These are phyloP conservation scores for Sarocladiaceae sp. DNA, from an alignment of 2,329 filamentous ascomycete species.

Conservation along the genomic window DNA sequence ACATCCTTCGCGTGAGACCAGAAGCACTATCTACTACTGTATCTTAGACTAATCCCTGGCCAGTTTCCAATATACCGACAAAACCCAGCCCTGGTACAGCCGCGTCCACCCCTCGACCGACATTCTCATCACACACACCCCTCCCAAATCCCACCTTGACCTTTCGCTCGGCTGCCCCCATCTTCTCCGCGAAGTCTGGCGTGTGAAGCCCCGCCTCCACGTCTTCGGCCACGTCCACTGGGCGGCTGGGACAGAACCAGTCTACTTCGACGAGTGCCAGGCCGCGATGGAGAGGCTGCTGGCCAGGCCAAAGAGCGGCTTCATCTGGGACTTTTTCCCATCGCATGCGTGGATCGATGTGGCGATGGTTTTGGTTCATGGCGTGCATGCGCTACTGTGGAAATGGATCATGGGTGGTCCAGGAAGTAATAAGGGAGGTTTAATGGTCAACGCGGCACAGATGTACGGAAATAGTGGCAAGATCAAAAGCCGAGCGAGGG, in stretches of 20 bases:
- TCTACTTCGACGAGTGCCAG: slow-evolving; percentile 72
- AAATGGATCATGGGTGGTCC: slow-evolving; percentile 51
- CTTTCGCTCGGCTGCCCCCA: slow-evolving; percentile 64
- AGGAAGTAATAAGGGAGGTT: slow-evolving; percentile 39
- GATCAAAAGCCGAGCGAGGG: slow-evolving; percentile 33
- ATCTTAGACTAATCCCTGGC: not conserved
- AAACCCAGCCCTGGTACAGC: slow-evolving; percentile 63
- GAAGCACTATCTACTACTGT: not conserved
- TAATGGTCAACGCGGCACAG: slow-evolving; percentile 53
- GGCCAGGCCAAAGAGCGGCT: slow-evolving; percentile 34
- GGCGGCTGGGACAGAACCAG: slow-evolving; percentile 61
- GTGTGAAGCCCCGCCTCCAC: slow-evolving; percentile 67
- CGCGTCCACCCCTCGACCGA: slow-evolving; percentile 68
- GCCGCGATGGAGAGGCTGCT: slow-evolving; percentile 62
- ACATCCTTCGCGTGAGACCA: slow-evolving; percentile 51
- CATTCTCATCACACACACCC: slow-evolving; percentile 74
- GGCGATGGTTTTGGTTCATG: slow-evolving; percentile 36
- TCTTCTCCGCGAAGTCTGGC: slow-evolving; percentile 66
- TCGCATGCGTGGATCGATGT: slow-evolving; percentile 40
- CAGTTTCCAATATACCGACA: slow-evolving; percentile 66
- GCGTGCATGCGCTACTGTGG: slow-evolving; percentile 43
- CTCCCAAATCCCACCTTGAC: slow-evolving; percentile 67
- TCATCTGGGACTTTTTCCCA: slow-evolving; percentile 40
- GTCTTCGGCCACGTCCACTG: slow-evolving; percentile 83
- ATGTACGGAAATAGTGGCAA: slow-evolving; percentile 47